Evolutionary conservation across 495 filamentous ascomycete species (phyloP).

Genomic region (Coniosporium apollinis): DNA sequence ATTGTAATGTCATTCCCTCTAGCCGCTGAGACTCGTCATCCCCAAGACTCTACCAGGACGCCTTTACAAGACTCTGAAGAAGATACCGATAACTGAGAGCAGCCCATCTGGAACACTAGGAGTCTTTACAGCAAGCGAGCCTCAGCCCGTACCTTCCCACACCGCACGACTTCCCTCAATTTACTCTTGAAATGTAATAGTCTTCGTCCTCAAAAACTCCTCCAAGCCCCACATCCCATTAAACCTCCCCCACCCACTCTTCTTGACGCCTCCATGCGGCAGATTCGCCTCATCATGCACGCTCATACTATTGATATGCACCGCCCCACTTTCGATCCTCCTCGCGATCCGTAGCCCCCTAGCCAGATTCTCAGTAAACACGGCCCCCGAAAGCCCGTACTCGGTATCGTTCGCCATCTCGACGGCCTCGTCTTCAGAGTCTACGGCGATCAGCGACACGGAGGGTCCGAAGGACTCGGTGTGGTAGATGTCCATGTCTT

Average conservation of each 20-base stretch:
- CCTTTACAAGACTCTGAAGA: no score
- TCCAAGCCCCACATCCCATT: slow-evolving; percentile 36
- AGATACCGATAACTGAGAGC: no score
- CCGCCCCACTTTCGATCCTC: slow-evolving; percentile 29
- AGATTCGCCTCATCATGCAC: slow-evolving; percentile 67
- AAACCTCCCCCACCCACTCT: slow-evolving; percentile 65
- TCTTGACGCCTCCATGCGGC: slow-evolving; percentile 78
- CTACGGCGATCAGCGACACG: slow-evolving; percentile 40
- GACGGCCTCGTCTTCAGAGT: slow-evolving; percentile 22
- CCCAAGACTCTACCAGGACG: no score
- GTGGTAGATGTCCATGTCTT: slow-evolving; percentile 69
- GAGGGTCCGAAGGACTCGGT: slow-evolving; percentile 74
- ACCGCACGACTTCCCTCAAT: no score
- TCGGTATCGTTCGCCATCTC: slow-evolving; percentile 26
- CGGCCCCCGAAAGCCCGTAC: slow-evolving; percentile 24
- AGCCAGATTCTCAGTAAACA: slow-evolving; percentile 24
- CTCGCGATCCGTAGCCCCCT: slow-evolving; percentile 22
- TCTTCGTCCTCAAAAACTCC: slow-evolving; percentile 78
- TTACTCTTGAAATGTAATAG: slow-evolving; percentile 46
- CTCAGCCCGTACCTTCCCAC: no score
- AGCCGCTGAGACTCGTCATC: no score
- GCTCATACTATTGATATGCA: slow-evolving; percentile 78
- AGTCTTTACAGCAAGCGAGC: no score
- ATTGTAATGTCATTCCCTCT: no score
- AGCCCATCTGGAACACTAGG: no score